These are phyloP conservation scores for Heteromeles arbutifolia DNA, from an alignment of 306 rosid genomes.

Conservation along the genomic window DNA sequence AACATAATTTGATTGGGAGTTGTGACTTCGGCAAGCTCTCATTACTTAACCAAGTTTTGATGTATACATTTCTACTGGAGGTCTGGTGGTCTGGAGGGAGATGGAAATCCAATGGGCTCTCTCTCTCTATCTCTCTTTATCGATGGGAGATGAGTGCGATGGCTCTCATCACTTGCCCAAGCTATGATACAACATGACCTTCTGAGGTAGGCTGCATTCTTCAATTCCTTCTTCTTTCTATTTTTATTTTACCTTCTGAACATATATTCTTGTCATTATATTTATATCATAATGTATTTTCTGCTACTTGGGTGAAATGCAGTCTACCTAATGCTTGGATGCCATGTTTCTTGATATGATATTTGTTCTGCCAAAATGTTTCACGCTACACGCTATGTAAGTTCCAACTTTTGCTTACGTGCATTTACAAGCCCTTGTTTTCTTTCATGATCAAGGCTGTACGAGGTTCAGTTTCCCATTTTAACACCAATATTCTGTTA, in stretches of 20 bases:
- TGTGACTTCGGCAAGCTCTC: background rate
- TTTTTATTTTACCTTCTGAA: too few relatives aligned
- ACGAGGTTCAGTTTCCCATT: background rate
- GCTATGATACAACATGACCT: background rate
- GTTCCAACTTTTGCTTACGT: background rate
- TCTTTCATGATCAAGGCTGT: background rate
- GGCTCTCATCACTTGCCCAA: background rate
- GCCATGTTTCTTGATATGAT: background rate
- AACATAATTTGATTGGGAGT: background rate
- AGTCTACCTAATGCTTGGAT: background rate
- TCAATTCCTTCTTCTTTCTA: background rate
- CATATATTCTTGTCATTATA: too few relatives aligned
- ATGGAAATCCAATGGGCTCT: background rate
- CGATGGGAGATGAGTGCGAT: background rate
- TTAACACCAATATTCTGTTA: background rate
- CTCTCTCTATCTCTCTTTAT: background rate
- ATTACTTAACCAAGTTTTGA: background rate
- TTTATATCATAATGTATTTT: background rate
- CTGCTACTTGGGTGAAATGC: background rate
- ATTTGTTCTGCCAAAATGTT: background rate
- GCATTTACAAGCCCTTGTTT: background rate
- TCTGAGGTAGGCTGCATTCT: background rate
- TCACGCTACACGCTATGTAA: background rate
- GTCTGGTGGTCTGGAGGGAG: background rate
- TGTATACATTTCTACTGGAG: background rate